These are phyloP conservation scores for Artemisia argyi DNA, from an alignment of 129 eudicot genomes.

Conservation along the genomic window DNA sequence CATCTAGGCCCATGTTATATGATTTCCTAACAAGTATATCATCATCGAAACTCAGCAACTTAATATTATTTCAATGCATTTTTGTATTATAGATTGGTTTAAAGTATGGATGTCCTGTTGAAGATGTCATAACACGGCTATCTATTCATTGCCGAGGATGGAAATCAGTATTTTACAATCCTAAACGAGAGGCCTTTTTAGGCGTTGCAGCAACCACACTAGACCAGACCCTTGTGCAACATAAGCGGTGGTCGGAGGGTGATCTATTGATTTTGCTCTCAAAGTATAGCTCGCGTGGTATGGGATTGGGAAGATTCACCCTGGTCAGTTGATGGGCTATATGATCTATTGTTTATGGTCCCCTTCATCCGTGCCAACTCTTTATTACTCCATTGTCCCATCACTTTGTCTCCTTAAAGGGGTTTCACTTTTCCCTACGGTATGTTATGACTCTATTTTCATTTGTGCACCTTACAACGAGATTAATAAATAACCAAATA, in stretches of 20 bases:
- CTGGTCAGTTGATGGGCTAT: conserved; percentile 67
- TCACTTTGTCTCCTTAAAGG: conserved; percentile 69
- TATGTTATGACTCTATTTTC: conserved; percentile 19
- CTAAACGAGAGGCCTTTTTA: conserved; percentile 56
- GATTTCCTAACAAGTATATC: no score
- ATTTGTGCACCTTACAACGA: not conserved
- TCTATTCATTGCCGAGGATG: conserved; percentile 83
- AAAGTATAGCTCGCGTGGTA: conserved; percentile 73
- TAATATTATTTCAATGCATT: no score
- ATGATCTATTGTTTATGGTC: conserved; percentile 67
- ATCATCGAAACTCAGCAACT: no score
- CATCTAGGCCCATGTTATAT: no score
- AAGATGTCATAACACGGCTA: conserved; percentile 87
- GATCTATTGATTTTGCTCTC: conserved; percentile 64
- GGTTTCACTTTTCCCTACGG: conserved; percentile 72
- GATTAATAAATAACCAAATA: not conserved
- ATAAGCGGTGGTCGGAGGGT: conserved; percentile 96
- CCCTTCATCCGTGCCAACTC: conserved; percentile 55
- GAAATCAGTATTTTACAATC: conserved; percentile 75
- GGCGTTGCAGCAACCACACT: conserved; percentile 71
- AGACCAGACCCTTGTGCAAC: conserved; percentile 67
- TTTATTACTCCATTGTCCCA: conserved; percentile 69
- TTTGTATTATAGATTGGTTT: conserved; percentile 63
- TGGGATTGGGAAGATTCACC: conserved; percentile 57
- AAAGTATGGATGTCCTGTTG: conserved; percentile 80